Evolutionary conservation across 495 filamentous ascomycete species (phyloP).

Genomic region (Xylaria intraflava): DNA sequence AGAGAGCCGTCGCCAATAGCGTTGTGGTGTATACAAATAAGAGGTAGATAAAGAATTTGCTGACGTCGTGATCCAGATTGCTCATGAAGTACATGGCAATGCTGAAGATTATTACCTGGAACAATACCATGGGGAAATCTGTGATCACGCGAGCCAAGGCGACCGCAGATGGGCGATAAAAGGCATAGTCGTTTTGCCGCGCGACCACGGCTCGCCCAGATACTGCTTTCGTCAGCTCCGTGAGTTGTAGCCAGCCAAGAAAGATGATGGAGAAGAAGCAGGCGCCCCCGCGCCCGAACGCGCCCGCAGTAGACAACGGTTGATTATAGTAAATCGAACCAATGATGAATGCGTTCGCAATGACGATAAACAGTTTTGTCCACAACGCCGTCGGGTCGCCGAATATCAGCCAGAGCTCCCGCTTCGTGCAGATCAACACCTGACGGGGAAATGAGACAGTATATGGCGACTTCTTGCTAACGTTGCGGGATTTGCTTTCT

Average conservation of each 20-base stretch:
- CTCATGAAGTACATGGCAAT: constrained; percentile 66
- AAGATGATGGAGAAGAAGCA: constrained; percentile 68
- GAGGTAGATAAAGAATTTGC: constrained; percentile 69
- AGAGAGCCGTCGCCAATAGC: constrained; percentile 60
- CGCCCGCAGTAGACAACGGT: constrained; percentile 55
- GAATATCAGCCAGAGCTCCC: constrained; percentile 70
- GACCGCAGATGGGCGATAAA: constrained; percentile 71
- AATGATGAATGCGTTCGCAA: constrained; percentile 68
- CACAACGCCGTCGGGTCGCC: constrained; percentile 67
- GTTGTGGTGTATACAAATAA: constrained; percentile 65
- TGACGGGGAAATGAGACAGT: constrained; percentile 65
- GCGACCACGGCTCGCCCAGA: constrained; percentile 19
- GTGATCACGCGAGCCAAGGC: constrained; percentile 59
- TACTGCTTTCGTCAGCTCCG: constrained; percentile 62
- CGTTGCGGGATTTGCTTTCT: constrained; percentile 60
- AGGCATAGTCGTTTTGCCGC: constrained; percentile 55
- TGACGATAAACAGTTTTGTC: constrained; percentile 72
- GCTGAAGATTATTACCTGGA: constrained; percentile 57
- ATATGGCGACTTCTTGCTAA: constrained; percentile 62
- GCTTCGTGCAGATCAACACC: constrained; percentile 61
- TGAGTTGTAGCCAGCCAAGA: constrained; percentile 69
- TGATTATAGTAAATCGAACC: constrained; percentile 67
- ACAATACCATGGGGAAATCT: constrained; percentile 61
- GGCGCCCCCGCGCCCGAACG: constrained; percentile 62
- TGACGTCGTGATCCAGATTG: constrained; percentile 54